Conservation (phyloP, 352 stramenopile species). For the Plasmopara halstedii region DNA sequence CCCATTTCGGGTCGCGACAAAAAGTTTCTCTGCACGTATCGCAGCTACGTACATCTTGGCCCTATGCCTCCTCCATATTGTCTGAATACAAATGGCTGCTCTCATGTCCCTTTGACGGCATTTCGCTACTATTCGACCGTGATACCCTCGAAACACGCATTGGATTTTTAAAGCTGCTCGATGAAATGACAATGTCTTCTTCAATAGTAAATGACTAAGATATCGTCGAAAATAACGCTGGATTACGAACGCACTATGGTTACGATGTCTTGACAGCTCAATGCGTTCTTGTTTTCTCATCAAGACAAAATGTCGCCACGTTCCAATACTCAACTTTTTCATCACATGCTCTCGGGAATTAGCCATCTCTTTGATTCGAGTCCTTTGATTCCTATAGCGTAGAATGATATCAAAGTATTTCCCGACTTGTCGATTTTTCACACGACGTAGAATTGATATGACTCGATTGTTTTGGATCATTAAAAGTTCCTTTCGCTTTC, state of each 20-base stretch:
- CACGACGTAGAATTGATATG: constrained; percentile 24
- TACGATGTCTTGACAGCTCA: constrained; percentile 21
- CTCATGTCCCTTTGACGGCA: constrained; percentile 32
- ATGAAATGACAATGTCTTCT: constrained; percentile 18
- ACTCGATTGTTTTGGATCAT: constrained; percentile 23
- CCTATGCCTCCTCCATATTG: constrained; percentile 37
- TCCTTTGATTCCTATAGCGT: constrained; percentile 11
- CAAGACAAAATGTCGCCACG: too few species aligned
- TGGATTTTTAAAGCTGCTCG: constrained; percentile 55
- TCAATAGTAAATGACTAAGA: constrained; percentile 44
- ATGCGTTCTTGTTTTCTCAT: constrained; percentile 37
- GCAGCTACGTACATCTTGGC: constrained; percentile 30
- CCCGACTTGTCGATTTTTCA: constrained; percentile 16
- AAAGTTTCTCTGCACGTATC: constrained; percentile 42
- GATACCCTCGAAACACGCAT: constrained; percentile 40
- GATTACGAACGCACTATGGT: constrained; percentile 44
- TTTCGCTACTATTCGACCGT: constrained; percentile 27
- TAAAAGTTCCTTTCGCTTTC: constrained; percentile 18
- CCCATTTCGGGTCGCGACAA: constrained; percentile 62
- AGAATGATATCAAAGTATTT: constrained; percentile 29
- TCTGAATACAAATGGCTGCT: constrained; percentile 45
- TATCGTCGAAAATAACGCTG: constrained; percentile 62
- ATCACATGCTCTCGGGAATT: constrained; percentile 4
- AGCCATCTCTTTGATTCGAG: constrained; percentile 30
- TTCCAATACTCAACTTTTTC: too few species aligned